Evolutionary conservation across 2,329 filamentous ascomycete species (phyloP).

Genomic region (Talaromyces verruculosus): DNA sequence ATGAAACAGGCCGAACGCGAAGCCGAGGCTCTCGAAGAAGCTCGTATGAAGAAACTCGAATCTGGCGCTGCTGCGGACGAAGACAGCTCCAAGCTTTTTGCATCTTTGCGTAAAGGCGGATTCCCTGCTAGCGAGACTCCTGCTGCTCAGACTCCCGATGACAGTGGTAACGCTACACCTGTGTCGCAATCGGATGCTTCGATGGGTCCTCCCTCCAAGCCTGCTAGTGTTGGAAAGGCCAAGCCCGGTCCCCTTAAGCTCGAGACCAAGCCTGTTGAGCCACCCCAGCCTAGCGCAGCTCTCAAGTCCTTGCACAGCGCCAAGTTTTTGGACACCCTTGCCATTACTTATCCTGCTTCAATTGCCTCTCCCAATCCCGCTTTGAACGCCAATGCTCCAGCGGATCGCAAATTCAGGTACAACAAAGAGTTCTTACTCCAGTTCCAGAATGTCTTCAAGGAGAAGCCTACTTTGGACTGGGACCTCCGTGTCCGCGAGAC

Average conservation of each 20-base stretch:
- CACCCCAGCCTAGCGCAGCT: conserved; percentile 87
- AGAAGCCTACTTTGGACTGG: conserved; percentile 94
- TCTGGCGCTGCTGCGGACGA: conserved; percentile 35
- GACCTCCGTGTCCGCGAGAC: conserved; percentile 81
- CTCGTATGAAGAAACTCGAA: conserved; percentile 44
- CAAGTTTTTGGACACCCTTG: conserved; percentile 78
- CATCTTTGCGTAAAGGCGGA: conserved; percentile 45
- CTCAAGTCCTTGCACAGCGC: conserved; percentile 91
- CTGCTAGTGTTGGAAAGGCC: conserved; percentile 61
- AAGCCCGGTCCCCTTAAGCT: conserved; percentile 91
- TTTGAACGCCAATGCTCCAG: conserved; percentile 71
- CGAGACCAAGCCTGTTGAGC: conserved; percentile 80
- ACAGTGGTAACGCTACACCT: conserved; percentile 49
- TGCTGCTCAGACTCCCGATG: conserved; percentile 37
- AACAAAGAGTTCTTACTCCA: conserved; percentile 93
- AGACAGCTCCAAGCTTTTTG: conserved; percentile 40
- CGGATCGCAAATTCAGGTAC: conserved; percentile 84
- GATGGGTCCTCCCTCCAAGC: conserved; percentile 55
- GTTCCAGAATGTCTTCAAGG: conserved; percentile 93
- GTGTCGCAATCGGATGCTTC: conserved; percentile 44
- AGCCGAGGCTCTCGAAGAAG: conserved; percentile 50
- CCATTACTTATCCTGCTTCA: conserved; percentile 76
- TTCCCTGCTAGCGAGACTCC: conserved; percentile 37
- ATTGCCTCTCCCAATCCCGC: conserved; percentile 90
- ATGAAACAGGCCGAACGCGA: conserved; percentile 52